Conservation (phyloP, 495 filamentous ascomycete genomes). For the Elasticomyces elasticus region DNA sequence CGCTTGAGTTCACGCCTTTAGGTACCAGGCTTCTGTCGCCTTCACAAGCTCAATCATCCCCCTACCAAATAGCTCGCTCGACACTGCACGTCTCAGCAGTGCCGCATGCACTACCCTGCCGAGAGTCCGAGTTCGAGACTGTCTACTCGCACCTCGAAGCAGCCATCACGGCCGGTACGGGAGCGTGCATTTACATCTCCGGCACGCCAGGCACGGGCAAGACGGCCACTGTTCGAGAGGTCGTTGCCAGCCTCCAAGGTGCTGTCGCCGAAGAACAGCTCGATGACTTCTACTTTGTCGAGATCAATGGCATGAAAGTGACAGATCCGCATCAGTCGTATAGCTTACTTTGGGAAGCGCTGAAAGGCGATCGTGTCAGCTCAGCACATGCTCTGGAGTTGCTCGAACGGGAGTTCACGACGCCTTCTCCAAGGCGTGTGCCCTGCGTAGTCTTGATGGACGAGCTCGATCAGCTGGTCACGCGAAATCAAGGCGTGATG, state of each 20-base stretch:
- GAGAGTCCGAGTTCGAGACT: constrained; percentile 79
- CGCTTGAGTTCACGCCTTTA: constrained; percentile 88
- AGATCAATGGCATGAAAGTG: constrained; percentile 99
- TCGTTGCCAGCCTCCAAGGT: constrained; percentile 76
- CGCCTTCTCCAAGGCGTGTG: constrained; percentile 78
- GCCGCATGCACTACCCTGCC: constrained; percentile 78
- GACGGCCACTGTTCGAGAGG: constrained; percentile 94
- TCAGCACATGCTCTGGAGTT: constrained; percentile 85
- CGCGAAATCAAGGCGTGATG: constrained; percentile 97
- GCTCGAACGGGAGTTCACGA: constrained; percentile 80
- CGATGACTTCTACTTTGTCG: constrained; percentile 97
- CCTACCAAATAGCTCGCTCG: constrained; percentile 82
- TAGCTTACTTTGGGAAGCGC: constrained; percentile 87
- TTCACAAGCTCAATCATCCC: constrained; percentile 64
- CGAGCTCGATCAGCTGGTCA: constrained; percentile 95
- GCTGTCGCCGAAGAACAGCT: constrained; percentile 83
- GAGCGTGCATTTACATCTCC: constrained; percentile 98
- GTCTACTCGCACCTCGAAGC: constrained; percentile 91
- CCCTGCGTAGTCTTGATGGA: constrained; percentile 99
- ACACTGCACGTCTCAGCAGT: constrained; percentile 89
- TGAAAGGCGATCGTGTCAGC: constrained; percentile 86
- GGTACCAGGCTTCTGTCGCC: constrained; percentile 79
- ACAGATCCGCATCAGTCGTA: constrained; percentile 97
- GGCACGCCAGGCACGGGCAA: constrained; percentile 98
- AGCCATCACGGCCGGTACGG: constrained; percentile 86